phyloP scores from a whole-genome alignment of 306 rosid genomes.

The Castanea crenata region DNA sequence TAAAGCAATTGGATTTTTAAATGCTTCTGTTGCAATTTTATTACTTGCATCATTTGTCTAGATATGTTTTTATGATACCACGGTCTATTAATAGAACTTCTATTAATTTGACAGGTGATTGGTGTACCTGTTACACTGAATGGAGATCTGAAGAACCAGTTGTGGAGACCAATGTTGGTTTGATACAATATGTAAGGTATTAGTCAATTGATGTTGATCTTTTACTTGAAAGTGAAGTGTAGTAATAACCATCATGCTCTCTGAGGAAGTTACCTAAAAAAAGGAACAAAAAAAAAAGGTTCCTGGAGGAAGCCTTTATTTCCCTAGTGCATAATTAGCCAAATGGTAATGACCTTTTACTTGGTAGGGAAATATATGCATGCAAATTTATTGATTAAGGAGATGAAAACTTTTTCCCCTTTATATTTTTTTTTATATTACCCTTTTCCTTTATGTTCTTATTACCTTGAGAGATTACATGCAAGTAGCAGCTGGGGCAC shows the following conservation, averaged over 20 bases:
- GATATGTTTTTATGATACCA: not conserved
- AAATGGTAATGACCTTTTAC: not conserved
- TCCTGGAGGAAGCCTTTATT: not conserved
- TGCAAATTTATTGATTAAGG: not conserved
- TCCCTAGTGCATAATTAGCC: not conserved
- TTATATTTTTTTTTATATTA: not conserved
- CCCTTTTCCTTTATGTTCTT: not conserved
- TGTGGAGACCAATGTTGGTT: conserved; percentile 94
- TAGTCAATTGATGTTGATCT: not conserved
- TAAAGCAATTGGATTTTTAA: not conserved
- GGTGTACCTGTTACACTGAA: conserved; percentile 98
- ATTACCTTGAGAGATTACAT: not conserved
- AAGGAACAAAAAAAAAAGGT: too few relatives aligned
- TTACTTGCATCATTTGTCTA: conserved; percentile 1
- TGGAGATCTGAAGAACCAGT: conserved; percentile 97
- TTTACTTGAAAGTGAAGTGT: conserved; percentile 2
- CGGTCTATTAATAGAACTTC: conserved; percentile 11
- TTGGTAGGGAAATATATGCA: not conserved
- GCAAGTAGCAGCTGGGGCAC: not conserved
- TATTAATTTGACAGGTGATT: conserved; percentile 66
- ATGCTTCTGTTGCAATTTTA: not conserved
- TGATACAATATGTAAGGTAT: conserved; percentile 97
- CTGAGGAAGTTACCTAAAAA: too few relatives aligned
- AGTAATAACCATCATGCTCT: not conserved
- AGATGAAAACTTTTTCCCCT: too few relatives aligned